A percentile compares a stretch with the other conserved stretches of the same genome.
Conservation (phyloP, 2,329 filamentous ascomycete species). For the Ceratocystis destructans region DNA sequence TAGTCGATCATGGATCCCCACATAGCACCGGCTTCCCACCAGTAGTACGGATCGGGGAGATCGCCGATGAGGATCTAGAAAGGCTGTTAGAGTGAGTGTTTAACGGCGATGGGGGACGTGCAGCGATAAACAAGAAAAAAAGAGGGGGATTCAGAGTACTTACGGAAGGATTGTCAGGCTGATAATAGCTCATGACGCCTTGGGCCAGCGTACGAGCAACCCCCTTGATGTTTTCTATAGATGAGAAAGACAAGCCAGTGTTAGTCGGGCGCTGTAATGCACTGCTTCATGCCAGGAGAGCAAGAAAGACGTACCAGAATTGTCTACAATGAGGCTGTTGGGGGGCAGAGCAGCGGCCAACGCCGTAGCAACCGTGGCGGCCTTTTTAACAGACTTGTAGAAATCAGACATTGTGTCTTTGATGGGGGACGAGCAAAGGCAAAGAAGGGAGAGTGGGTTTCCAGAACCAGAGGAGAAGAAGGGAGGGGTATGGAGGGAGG, state of each 20-base stretch:
- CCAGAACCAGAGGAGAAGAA: not conserved
- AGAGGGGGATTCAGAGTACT: not conserved
- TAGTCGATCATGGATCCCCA: constrained; percentile 59
- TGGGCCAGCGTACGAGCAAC: constrained; percentile 47
- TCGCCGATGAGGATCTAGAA: constrained; percentile 33
- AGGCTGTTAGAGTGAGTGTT: not conserved
- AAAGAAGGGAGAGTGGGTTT: not conserved
- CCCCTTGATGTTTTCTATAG: constrained; percentile 40
- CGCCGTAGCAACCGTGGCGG: not conserved
- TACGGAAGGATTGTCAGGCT: constrained; percentile 35
- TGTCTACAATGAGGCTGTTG: constrained; percentile 9
- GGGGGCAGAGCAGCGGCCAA: constrained; percentile 13
- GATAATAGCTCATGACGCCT: constrained; percentile 51
- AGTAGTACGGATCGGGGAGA: constrained; percentile 54
- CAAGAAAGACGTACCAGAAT: constrained; percentile 11
- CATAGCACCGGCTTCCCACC: constrained; percentile 52
- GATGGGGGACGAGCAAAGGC: not conserved
- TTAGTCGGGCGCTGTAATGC: not conserved
- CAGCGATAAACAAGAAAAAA: not conserved
- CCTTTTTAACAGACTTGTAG: constrained; percentile 15
- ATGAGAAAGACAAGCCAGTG: constrained; percentile 28
- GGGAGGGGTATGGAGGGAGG: not conserved
- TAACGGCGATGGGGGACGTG: constrained; percentile 18
- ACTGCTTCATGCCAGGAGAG: not conserved
- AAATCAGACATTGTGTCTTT: constrained; percentile 9